These are phyloP conservation scores for Rhodotorula sp. DNA, from an alignment of 1,284 basidiomycete genomes.

Conservation along the genomic window DNA sequence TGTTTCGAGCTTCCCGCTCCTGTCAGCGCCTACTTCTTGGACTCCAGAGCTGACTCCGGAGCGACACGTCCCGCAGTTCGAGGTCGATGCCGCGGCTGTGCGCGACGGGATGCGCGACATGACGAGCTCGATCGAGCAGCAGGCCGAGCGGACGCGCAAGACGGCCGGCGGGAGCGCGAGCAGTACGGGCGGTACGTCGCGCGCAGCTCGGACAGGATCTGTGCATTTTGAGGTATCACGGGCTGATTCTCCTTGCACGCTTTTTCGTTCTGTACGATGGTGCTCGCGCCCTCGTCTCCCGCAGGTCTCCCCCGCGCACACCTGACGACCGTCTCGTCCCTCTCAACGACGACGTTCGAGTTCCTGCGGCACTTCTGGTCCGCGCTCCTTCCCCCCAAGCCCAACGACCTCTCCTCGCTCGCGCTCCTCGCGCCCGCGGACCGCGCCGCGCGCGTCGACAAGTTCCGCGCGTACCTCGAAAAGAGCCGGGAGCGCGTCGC, in stretches of 20 bases:
- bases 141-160: slow-evolving; percentile 34
- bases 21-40: background rate
- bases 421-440: slow-evolving; percentile 55
- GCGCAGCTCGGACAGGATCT: background rate
- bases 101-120: slow-evolving; percentile 69
- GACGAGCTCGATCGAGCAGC: slow-evolving; percentile 66
- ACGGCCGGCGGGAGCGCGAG: slow-evolving; percentile 7
- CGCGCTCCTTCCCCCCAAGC: slow-evolving; percentile 68
- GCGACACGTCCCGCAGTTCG: slow-evolving; percentile 54
- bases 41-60: background rate
- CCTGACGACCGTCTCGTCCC: slow-evolving; percentile 77
- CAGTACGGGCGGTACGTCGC: slow-evolving; percentile 13
- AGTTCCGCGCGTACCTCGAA: slow-evolving; percentile 78
- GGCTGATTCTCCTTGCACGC: background rate
- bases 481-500: slow-evolving; percentile 78
- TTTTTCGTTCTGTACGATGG: background rate
- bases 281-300: background rate
- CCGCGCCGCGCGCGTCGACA: slow-evolving; percentile 70
- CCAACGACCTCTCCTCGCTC: background rate
- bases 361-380: slow-evolving; percentile 96
- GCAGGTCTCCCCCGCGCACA: slow-evolving; percentile 75
- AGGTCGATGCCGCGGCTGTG: slow-evolving; percentile 64
- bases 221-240: background rate
- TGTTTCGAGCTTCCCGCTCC: no score
- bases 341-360: slow-evolving; percentile 90